A percentile compares a stretch with the other conserved stretches of the same genome.
Evolutionary conservation across 2,329 filamentous ascomycete genomes (phyloP).

Genomic region (Apiospora aurea): DNA sequence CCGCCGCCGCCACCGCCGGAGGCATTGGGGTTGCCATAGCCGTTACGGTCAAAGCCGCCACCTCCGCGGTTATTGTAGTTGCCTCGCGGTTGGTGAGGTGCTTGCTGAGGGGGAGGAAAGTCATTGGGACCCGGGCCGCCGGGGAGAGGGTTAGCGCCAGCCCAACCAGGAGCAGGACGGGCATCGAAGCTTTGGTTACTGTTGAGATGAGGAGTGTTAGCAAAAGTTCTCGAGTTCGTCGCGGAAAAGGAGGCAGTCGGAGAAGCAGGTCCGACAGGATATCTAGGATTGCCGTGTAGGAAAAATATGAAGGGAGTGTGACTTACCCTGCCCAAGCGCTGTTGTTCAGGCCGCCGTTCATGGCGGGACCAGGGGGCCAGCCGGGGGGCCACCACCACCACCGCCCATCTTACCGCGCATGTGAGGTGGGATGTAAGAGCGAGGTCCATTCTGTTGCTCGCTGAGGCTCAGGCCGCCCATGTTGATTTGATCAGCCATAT

Average conservation of each 20-base stretch:
- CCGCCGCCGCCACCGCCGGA: slow-evolving; percentile 57
- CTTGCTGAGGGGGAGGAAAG: slow-evolving; percentile 41
- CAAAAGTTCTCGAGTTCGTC: neutral
- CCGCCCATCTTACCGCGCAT: slow-evolving; percentile 67
- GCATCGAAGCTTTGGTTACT: slow-evolving; percentile 58
- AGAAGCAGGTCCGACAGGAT: neutral
- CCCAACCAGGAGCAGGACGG: slow-evolving; percentile 42
- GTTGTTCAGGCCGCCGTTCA: slow-evolving; percentile 61
- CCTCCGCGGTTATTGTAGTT: slow-evolving; percentile 35
- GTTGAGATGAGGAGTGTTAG: slow-evolving; percentile 36
- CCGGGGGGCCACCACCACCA: slow-evolving; percentile 35
- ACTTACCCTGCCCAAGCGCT: slow-evolving; percentile 71
- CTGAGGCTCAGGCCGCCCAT: slow-evolving; percentile 77
- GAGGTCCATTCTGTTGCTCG: slow-evolving; percentile 55
- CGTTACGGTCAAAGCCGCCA: slow-evolving; percentile 66
- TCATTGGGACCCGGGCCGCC: slow-evolving; percentile 43
- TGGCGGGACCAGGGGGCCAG: slow-evolving; percentile 45
- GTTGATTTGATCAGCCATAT: slow-evolving; percentile 85
- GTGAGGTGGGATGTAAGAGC: slow-evolving; percentile 87
- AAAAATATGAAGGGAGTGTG: slow-evolving; percentile 21
- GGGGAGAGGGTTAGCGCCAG: slow-evolving; percentile 32
- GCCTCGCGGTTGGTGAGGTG: slow-evolving; percentile 29
- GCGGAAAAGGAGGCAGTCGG: neutral
- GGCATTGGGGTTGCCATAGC: slow-evolving; percentile 61
- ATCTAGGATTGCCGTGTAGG: neutral